These are phyloP conservation scores for Fagopyrum tataricum DNA, from an alignment of 148 eudicot species.

Conservation along the genomic window DNA sequence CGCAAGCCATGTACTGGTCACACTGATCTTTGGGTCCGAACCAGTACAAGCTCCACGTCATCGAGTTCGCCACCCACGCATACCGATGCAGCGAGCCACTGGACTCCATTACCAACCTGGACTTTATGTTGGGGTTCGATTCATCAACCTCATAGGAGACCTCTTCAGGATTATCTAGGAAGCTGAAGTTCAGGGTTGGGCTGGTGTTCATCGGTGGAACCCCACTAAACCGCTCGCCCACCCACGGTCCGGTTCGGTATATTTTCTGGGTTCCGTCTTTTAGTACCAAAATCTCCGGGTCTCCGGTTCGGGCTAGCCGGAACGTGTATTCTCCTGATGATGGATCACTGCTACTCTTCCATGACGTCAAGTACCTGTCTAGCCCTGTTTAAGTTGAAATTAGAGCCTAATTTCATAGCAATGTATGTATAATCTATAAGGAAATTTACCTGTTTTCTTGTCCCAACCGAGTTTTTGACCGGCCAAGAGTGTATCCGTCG, in stretches of 20 bases:
- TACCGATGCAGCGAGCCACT: too few species aligned
- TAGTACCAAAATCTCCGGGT: constrained; percentile 18
- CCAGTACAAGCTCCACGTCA: too few species aligned
- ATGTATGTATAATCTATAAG: background rate
- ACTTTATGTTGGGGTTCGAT: constrained; percentile 4
- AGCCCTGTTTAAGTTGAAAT: constrained; percentile 16
- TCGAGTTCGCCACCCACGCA: too few species aligned
- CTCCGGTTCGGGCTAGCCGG: constrained; percentile 16
- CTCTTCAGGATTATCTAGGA: constrained; percentile 20
- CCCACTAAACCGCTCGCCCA: constrained; percentile 25
- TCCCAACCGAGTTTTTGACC: constrained; percentile 51
- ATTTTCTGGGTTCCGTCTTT: constrained; percentile 6
- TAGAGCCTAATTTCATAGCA: too few species aligned
- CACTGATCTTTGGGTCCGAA: too few species aligned
- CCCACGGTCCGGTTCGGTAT: constrained; percentile 28
- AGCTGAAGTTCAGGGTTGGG: constrained; percentile 7
- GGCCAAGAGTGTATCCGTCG: constrained; percentile 50
- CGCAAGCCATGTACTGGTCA: too few species aligned
- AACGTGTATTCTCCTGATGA: constrained; percentile 31
- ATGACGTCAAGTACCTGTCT: constrained; percentile 27
- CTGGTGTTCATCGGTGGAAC: constrained; percentile 12
- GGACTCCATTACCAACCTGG: background rate
- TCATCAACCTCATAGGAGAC: constrained; percentile 17
- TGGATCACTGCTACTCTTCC: constrained; percentile 53
- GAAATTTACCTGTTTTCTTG: constrained; percentile 17